Evolutionary conservation across 2,329 filamentous ascomycete genomes (phyloP), one percentile per base, ranked within the genome.

Genomic region (Exophiala spinifera): DNA sequence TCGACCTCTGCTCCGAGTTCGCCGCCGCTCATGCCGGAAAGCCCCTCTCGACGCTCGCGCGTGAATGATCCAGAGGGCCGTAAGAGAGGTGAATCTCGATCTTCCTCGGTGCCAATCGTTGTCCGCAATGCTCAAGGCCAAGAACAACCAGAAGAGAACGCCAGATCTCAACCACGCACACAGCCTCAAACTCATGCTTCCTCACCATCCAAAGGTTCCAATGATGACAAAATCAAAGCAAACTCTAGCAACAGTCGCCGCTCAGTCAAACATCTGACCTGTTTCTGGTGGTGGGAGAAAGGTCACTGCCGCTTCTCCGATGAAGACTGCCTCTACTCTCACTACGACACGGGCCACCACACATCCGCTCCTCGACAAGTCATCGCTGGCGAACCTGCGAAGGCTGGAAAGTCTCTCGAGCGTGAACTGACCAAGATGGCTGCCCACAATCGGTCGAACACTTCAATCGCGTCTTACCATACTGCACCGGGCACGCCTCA

Each of bases 261-360:
- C 25, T 63, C 60, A 17, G 61, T 67, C 19, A 68, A 67, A 59
- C 61, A 63, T 28, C 52, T 69, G 31, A 69, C 67, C 11, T 70
- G 68, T 55, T 66, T 62, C 53, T 69, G 61, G 56, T 70, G 66
- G 67, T 52, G 57, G 21, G 59, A 59, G 17, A 60, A 61, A 14
- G 60, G 61, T 17, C 33, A 50, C 33, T 70, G 68, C 57, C 64
- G 55, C 37, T 61, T 62, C 34, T 51, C 53, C 3, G 61, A 62
- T 19, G 56, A 63, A 23, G 56, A 64, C 6, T 70, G 67, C 45
- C 46, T 60, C 6, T 70, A 67, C 53, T 61, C 67, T 15, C 67
- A 70, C 55, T 52, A 58, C 19, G 53, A 65, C 33, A 69, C 66
- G 11, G 66, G 60, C 20, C 46, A 50, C 20, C 58, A 62, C 49